These are phyloP conservation scores for Thelephora ganbajun DNA, from an alignment of 768 basidiomycete species.

Conservation along the genomic window DNA sequence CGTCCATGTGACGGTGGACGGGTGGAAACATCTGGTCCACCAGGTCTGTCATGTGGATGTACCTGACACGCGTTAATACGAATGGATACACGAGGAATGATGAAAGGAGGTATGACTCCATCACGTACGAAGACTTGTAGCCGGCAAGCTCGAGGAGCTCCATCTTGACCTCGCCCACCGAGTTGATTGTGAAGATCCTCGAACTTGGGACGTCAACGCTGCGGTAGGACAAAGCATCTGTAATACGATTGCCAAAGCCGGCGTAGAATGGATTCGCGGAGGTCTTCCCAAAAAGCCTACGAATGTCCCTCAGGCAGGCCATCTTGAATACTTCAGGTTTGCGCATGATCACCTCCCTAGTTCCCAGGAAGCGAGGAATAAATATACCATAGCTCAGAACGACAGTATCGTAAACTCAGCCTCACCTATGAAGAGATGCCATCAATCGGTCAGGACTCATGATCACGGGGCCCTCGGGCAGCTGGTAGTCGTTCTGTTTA, in stretches of 20 bases:
- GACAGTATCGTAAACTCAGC: conserved; percentile 11
- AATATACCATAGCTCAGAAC: not conserved
- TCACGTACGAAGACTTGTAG: conserved; percentile 82
- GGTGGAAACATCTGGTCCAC: conserved; percentile 99
- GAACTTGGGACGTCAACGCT: conserved; percentile 90
- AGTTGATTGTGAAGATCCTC: conserved; percentile 94
- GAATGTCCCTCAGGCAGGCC: conserved; percentile 94
- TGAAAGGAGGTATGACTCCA: not conserved
- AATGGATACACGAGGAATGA: not conserved
- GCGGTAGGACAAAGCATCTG: conserved; percentile 95
- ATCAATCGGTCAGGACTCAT: conserved; percentile 97
- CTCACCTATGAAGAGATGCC: conserved; percentile 82
- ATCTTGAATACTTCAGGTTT: conserved; percentile 99
- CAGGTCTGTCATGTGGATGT: conserved; percentile 98
- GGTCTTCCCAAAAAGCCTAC: conserved; percentile 69
- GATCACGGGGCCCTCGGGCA: conserved; percentile 97
- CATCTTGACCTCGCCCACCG: conserved; percentile 89
- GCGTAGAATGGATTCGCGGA: conserved; percentile 80
- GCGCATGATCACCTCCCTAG: conserved; percentile 93
- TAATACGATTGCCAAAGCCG: conserved; percentile 96
- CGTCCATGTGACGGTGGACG: conserved; percentile 75
- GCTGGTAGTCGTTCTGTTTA: conserved; percentile 87
- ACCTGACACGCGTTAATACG: conserved; percentile 30
- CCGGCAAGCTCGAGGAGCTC: conserved; percentile 93
- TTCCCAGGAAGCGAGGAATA: not conserved